These are phyloP conservation scores for Trametes cinnabarina DNA, from an alignment of 768 basidiomycete genomes.

Conservation along the genomic window DNA sequence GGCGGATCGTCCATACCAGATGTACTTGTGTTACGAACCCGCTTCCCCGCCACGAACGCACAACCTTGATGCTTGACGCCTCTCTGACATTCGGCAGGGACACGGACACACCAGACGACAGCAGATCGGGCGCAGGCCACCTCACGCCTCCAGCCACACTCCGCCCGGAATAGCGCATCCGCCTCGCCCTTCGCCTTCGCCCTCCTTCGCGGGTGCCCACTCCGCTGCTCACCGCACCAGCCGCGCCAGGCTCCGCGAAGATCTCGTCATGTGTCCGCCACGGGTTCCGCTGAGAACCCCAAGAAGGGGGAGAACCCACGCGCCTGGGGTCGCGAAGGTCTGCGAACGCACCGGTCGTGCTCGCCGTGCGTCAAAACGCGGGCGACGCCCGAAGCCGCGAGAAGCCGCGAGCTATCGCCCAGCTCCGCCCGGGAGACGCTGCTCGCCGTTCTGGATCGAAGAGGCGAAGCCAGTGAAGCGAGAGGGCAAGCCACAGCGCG, in stretches of 20 bases:
- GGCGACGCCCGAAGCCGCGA: background rate
- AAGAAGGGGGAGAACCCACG: background rate
- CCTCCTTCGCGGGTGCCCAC: background rate
- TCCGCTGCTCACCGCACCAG: background rate
- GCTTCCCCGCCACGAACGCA: background rate
- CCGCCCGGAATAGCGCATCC: no score
- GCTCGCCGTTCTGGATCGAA: no score
- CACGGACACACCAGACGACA: background rate
- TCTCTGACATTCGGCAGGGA: background rate
- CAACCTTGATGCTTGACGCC: background rate
- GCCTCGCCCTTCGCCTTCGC: background rate
- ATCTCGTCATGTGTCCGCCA: conserved; percentile 9
- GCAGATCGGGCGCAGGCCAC: background rate
- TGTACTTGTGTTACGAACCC: background rate
- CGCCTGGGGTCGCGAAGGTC: background rate
- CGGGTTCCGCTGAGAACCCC: conserved; percentile 5
- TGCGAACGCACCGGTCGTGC: background rate
- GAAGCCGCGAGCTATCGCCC: background rate
- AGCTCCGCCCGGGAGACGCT: background rate
- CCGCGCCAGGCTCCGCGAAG: conserved; percentile 2
- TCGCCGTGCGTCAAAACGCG: background rate
- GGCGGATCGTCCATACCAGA: background rate
- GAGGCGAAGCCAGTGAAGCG: no score
- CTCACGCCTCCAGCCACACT: background rate
- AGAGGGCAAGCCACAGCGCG: no score